Conservation (phyloP, 345 rosid genomes). For the Triadica sebifera region DNA sequence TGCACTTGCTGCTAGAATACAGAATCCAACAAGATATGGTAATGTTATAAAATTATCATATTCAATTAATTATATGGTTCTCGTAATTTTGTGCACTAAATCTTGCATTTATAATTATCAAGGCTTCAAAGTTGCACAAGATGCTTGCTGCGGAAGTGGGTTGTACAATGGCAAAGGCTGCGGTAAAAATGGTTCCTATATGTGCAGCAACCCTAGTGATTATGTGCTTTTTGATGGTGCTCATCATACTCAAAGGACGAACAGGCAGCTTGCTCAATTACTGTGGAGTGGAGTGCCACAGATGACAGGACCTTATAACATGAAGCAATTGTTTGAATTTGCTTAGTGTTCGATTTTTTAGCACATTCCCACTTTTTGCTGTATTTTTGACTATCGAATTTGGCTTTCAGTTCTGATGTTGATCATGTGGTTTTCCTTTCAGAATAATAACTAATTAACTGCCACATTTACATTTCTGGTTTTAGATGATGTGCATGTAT, state of each 20-base stretch:
- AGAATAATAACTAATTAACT: neutral
- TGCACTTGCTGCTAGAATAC: constrained; percentile 1
- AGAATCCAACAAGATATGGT: constrained; percentile 22
- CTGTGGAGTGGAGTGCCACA: constrained; percentile 14
- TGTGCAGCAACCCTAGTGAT: constrained; percentile 15
- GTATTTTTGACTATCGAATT: neutral
- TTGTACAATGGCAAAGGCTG: constrained; percentile 30
- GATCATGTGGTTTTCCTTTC: neutral
- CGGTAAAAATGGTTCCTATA: constrained; percentile 15
- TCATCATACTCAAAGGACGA: constrained; percentile 16
- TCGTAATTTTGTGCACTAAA: neutral
- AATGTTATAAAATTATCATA: neutral
- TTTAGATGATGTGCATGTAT: neutral
- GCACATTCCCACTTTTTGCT: neutral
- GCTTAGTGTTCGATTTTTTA: neutral
- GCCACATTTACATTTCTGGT: neutral
- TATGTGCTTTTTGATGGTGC: constrained; percentile 19
- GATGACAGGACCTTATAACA: constrained; percentile 35
- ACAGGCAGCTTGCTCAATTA: constrained; percentile 14
- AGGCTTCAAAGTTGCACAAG: constrained; percentile 36
- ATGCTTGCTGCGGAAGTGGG: constrained; percentile 43
- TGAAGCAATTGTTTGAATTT: constrained; percentile 30
- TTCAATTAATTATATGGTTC: neutral
- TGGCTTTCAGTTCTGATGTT: neutral
- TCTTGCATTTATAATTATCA: neutral